phyloP scores from a whole-genome alignment of 2,329 filamentous ascomycete species.

The Camillea tinctor region DNA sequence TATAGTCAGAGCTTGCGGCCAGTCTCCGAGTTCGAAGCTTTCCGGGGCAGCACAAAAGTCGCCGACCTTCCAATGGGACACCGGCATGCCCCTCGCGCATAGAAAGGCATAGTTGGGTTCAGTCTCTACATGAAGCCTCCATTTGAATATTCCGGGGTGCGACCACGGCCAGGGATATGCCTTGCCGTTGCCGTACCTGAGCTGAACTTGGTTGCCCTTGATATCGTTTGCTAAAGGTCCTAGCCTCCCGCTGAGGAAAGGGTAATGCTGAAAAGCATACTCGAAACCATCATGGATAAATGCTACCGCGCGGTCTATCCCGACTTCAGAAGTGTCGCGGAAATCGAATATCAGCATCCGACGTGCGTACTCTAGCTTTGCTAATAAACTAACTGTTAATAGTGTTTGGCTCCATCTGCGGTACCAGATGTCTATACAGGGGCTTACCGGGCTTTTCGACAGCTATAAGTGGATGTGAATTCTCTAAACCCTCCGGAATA shows the following conservation, averaged over 20 bases:
- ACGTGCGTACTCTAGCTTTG: constrained; percentile 8
- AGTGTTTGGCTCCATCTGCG: not conserved
- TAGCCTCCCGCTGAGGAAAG: constrained; percentile 13
- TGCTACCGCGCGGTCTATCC: not conserved
- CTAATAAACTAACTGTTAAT: constrained; percentile 4
- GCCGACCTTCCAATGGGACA: constrained; percentile 7
- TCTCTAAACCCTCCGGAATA: not conserved
- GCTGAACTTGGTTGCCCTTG: not conserved
- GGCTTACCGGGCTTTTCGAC: not conserved
- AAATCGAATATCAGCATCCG: constrained; percentile 21
- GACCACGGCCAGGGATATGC: not conserved
- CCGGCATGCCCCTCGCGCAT: constrained; percentile 10
- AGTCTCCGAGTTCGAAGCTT: not conserved
- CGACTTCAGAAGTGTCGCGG: not conserved
- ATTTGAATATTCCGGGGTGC: constrained; percentile 2
- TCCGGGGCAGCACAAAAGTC: constrained; percentile 8
- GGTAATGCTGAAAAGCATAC: constrained; percentile 6
- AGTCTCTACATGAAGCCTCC: not conserved
- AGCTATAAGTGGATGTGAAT: not conserved
- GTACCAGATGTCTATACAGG: not conserved
- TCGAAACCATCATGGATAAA: constrained; percentile 4
- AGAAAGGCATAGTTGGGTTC: constrained; percentile 5
- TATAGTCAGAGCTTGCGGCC: constrained; percentile 13
- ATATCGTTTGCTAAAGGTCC: not conserved
- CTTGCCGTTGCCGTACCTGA: constrained; percentile 9